Percentiles rank a stretch among this genome's conserved stretches.
phyloP scores from a whole-genome alignment of 192 early-diverging fungal species.

The Gigaspora rosea region DNA sequence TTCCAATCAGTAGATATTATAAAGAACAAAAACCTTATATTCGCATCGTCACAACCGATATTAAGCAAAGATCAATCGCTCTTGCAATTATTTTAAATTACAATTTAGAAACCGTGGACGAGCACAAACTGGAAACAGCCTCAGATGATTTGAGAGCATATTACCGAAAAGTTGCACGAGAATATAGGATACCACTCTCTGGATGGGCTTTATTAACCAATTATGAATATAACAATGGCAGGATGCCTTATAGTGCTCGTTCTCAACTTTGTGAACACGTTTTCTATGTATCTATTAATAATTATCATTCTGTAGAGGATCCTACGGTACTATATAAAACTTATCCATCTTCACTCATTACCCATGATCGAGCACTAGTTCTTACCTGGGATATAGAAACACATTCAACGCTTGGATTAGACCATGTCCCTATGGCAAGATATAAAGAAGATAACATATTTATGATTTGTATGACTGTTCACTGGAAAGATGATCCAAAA shows the following conservation, averaged over 20 bases:
- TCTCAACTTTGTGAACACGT: not conserved
- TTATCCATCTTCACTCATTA: not conserved
- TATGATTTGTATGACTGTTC: slow-evolving; percentile 21
- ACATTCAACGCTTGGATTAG: not conserved
- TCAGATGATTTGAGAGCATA: slow-evolving; percentile 5
- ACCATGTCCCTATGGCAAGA: not conserved
- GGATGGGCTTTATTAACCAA: slow-evolving; percentile 12
- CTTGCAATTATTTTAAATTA: too few relatives aligned
- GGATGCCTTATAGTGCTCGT: not conserved
- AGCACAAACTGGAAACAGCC: not conserved
- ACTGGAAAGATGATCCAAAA: slow-evolving; percentile 12
- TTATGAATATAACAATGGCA: not conserved
- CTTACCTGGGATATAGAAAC: not conserved
- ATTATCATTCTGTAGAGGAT: not conserved
- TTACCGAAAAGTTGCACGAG: not conserved
- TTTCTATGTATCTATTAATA: slow-evolving; percentile 3
- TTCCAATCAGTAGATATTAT: not conserved
- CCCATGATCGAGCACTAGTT: not conserved
- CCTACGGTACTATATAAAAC: not conserved
- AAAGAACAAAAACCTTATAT: not conserved
- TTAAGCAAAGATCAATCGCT: slow-evolving; percentile 14
- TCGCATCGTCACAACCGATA: not conserved
- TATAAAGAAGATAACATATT: slow-evolving; percentile 20
- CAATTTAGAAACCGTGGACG: not conserved
- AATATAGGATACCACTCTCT: slow-evolving; percentile 6